Evolutionary conservation across 78 protist genomes (phyloP).

Genomic region (Acrasis kona): DNA sequence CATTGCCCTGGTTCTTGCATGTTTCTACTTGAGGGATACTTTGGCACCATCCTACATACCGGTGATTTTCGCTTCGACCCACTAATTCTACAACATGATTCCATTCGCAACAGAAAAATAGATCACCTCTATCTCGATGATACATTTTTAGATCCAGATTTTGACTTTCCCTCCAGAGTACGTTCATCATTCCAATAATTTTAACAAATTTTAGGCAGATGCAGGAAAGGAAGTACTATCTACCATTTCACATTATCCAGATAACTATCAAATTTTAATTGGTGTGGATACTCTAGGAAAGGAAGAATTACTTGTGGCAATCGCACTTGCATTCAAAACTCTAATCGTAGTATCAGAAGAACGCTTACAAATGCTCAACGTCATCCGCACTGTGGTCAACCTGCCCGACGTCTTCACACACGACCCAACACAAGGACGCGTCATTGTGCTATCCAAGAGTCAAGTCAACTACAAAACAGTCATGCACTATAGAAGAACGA

Average conservation of each 20-base stretch:
- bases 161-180: constrained; percentile 6
- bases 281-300: constrained; percentile 46
- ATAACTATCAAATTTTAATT: constrained; percentile 11
- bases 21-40: constrained; percentile 26
- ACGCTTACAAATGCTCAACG: constrained; percentile 9
- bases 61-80: constrained; percentile 49
- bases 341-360: constrained; percentile 17
- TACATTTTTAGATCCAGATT: constrained; percentile 22
- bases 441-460: background rate
- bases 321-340: constrained; percentile 18
- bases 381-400: background rate
- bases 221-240: background rate
- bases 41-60: constrained; percentile 33
- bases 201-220: background rate
- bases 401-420: constrained; percentile 20
- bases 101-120: background rate
- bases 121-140: constrained; percentile 36
- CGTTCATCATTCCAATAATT: background rate
- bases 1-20: constrained; percentile 55
- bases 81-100: constrained; percentile 3
- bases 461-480: background rate
- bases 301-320: constrained; percentile 34
- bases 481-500: background rate
- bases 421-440: background rate
- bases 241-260: background rate